phyloP scores from a whole-genome alignment of 352 stramenopile species.

The Aphanomyces stellatus region DNA sequence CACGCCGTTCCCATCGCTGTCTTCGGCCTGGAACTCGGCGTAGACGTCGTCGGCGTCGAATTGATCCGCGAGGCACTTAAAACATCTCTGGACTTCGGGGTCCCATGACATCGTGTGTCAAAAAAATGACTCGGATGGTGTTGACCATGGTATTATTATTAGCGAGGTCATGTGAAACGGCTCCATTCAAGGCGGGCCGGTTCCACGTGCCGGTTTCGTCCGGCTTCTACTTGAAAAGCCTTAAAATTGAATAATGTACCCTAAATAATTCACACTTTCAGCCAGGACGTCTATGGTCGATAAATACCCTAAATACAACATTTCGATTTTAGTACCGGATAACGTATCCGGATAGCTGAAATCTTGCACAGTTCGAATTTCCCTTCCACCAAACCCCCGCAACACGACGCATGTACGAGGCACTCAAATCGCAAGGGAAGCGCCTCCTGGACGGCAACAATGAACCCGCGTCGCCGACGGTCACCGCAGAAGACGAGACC shows the following conservation, averaged over 20 bases:
- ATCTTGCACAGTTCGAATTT: constrained; percentile 2
- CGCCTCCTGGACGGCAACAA: constrained; percentile 68
- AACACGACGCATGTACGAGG: not conserved
- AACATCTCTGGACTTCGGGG: not conserved
- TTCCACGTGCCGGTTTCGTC: too few relatives aligned
- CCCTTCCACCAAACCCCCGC: not conserved
- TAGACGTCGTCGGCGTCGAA: constrained; percentile 19
- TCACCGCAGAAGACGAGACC: constrained; percentile 1
- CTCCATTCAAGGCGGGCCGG: too few relatives aligned
- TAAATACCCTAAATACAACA: not conserved
- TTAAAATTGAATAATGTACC: too few relatives aligned
- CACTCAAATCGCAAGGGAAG: constrained; percentile 54
- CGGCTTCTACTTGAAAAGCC: too few relatives aligned
- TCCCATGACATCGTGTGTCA: not conserved
- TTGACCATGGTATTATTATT: too few relatives aligned
- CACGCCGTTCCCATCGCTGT: not conserved
- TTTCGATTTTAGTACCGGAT: not conserved
- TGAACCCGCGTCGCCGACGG: not conserved
- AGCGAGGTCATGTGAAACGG: too few relatives aligned
- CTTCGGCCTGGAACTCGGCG: not conserved
- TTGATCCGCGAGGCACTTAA: not conserved
- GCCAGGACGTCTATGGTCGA: too few relatives aligned
- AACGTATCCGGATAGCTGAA: constrained; percentile 2
- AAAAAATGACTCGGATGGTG: too few relatives aligned
- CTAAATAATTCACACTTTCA: too few relatives aligned